Evolutionary conservation across 352 stramenopile genomes (phyloP).

Genomic region (Phytophthora pinifolia): DNA sequence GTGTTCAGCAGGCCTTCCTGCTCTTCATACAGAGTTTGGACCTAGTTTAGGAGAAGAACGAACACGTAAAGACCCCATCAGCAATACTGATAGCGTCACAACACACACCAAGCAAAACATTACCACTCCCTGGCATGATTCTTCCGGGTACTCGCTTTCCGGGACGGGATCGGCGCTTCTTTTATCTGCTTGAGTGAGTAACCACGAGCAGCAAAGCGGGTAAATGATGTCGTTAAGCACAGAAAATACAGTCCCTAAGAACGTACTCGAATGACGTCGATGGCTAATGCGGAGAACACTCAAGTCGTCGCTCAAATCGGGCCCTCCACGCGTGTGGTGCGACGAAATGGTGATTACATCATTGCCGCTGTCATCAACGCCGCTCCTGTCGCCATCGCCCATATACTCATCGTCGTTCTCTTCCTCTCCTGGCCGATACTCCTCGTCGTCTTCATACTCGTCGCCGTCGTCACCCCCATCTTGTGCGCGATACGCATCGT

Average conservation of each 20-base stretch:
- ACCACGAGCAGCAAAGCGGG: conserved; percentile 7
- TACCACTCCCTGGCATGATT: conserved; percentile 71
- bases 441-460: conserved; percentile 29
- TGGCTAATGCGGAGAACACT: conserved; percentile 55
- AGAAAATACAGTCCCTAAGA: neutral
- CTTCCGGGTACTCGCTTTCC: conserved; percentile 46
- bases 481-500: conserved; percentile 40
- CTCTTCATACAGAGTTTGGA: conserved; percentile 94
- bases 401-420: conserved; percentile 21
- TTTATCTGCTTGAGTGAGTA: conserved; percentile 19
- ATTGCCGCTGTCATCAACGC: conserved; percentile 7
- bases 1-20: conserved; percentile 95
- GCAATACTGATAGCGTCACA: neutral
- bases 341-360: conserved; percentile 33
- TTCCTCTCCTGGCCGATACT: conserved; percentile 24
- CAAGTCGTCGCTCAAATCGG: conserved; percentile 56
- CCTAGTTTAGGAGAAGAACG: conserved; percentile 26
- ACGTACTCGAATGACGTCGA: conserved; percentile 53
- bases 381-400: conserved; percentile 16
- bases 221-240: neutral
- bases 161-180: conserved; percentile 20
- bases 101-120: neutral
- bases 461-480: conserved; percentile 26
- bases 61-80: neutral
- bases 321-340: conserved; percentile 1